phyloP scores from a whole-genome alignment of 148 eudicot genomes.

The Silene conica region DNA sequence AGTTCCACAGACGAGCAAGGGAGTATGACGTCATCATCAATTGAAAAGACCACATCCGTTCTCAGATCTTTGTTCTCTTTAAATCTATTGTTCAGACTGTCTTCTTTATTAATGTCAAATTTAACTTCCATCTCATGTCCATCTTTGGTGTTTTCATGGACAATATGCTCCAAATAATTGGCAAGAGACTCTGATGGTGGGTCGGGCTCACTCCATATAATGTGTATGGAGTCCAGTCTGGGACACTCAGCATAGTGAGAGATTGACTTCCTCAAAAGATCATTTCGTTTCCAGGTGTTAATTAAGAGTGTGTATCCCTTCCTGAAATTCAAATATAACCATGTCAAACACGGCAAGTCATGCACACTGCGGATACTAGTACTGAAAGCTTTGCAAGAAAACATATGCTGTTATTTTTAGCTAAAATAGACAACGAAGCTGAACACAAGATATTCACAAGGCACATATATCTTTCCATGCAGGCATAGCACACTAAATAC shows the following conservation, averaged over 20 bases:
- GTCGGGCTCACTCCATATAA: constrained; percentile 88
- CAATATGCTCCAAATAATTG: constrained; percentile 37
- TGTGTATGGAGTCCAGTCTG: constrained; percentile 62
- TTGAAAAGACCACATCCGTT: constrained; percentile 75
- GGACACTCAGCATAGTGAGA: constrained; percentile 74
- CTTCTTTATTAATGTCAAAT: constrained; percentile 79
- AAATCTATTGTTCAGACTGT: constrained; percentile 86
- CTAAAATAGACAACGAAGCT: background rate
- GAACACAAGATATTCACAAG: background rate
- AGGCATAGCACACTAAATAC: background rate
- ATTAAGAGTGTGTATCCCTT: constrained; percentile 69
- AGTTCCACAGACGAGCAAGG: constrained; percentile 78
- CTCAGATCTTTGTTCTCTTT: constrained; percentile 66
- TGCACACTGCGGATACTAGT: background rate
- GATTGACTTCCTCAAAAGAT: constrained; percentile 78
- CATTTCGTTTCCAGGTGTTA: constrained; percentile 89
- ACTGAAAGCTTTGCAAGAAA: background rate
- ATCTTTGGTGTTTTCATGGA: constrained; percentile 36
- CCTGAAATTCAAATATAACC: constrained; percentile 34
- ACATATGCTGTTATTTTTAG: background rate
- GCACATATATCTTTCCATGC: background rate
- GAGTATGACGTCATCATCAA: constrained; percentile 83
- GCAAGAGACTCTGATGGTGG: constrained; percentile 65
- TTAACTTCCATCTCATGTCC: constrained; percentile 57
- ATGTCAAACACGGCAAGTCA: background rate